A percentile compares a stretch with the other conserved stretches of the same genome.
These are phyloP conservation scores for Aureobasidium vineae DNA, from an alignment of 2,329 filamentous ascomycete genomes.

Conservation along the genomic window DNA sequence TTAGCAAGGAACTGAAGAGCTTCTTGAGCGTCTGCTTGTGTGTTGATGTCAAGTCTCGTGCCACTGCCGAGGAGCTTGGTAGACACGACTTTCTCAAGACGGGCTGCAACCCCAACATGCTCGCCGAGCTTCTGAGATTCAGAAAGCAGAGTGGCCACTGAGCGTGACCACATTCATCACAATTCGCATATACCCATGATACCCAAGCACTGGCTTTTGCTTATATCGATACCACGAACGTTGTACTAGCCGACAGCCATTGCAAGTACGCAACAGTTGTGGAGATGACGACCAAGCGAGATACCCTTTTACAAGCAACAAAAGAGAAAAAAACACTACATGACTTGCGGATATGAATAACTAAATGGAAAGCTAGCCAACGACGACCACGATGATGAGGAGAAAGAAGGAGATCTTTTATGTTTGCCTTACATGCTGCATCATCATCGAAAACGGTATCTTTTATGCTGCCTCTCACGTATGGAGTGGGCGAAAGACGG, in stretches of 20 bases:
- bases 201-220: constrained; percentile 15
- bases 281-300: neutral
- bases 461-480: neutral
- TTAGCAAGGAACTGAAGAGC: constrained; percentile 95
- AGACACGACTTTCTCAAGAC: constrained; percentile 92
- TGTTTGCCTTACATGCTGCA: constrained; percentile 9
- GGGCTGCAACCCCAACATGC: constrained; percentile 76
- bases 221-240: neutral
- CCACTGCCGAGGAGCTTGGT: constrained; percentile 84
- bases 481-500: neutral
- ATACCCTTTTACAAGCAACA: neutral
- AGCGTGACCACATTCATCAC: neutral
- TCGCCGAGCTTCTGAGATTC: constrained; percentile 85
- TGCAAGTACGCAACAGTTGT: neutral
- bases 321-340: constrained; percentile 3
- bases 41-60: constrained; percentile 92
- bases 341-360: constrained; percentile 3
- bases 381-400: constrained; percentile 11
- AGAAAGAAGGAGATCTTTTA: neutral
- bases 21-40: constrained; percentile 96
- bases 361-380: constrained; percentile 1
- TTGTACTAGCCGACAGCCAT: neutral
- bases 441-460: neutral
- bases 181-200: constrained; percentile 19
- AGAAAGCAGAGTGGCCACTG: constrained; percentile 49